Evolutionary conservation across 345 rosid genomes (phyloP).

Genomic region (Eucalyptus grandis): DNA sequence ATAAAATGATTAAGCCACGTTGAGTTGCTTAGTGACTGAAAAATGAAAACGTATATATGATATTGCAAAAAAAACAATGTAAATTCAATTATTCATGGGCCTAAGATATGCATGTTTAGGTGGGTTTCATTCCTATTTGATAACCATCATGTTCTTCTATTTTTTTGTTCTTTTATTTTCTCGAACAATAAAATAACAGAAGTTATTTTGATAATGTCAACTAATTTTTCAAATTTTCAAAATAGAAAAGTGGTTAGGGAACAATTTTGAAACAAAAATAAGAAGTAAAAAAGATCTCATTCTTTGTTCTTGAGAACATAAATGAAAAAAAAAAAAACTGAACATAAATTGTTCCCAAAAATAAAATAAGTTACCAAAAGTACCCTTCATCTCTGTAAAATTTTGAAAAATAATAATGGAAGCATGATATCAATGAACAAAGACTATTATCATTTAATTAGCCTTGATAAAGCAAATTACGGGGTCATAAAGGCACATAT

Average conservation of each 20-base stretch:
- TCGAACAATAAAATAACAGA: accelerated
- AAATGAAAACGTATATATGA: not conserved
- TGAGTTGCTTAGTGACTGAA: not conserved
- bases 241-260: accelerated
- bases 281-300: accelerated
- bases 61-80: not conserved
- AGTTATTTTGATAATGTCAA: not conserved
- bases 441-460: not conserved
- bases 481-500: not conserved
- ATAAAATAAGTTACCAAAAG: accelerated
- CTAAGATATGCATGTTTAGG: not conserved
- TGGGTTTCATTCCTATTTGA: accelerated
- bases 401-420: not conserved
- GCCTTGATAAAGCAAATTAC: not conserved
- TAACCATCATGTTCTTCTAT: not conserved
- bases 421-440: not conserved
- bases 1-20: not conserved
- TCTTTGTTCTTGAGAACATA: not conserved
- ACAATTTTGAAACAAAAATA: accelerated
- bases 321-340: not conserved
- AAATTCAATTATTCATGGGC: not conserved
- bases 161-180: not conserved
- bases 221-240: accelerated
- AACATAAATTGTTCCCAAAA: accelerated
- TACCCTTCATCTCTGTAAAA: not conserved